These are phyloP conservation scores for Podospora conica DNA, from an alignment of 495 filamentous ascomycete species.

Conservation along the genomic window DNA sequence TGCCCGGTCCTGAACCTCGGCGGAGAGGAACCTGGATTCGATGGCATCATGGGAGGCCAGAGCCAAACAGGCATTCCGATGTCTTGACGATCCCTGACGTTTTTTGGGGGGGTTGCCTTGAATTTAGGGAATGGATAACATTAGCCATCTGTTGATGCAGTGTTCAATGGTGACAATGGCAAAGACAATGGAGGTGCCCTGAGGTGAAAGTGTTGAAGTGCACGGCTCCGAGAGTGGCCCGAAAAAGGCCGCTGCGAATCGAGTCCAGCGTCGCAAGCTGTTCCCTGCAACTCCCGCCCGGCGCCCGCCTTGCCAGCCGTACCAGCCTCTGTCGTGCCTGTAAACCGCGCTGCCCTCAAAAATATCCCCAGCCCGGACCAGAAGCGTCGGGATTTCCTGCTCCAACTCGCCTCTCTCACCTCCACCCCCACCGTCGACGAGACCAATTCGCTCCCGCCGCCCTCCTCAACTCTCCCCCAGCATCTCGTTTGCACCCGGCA, in stretches of 20 bases:
- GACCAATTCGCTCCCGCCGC: conserved; percentile 13
- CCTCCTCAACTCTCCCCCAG: conserved; percentile 9
- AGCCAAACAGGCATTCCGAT: background rate
- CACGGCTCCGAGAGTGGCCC: background rate
- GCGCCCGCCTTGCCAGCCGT: background rate
- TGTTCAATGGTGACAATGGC: no score
- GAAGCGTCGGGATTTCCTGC: conserved; percentile 4
- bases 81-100: no score
- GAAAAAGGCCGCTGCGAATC: conserved; percentile 3
- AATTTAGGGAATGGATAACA: background rate
- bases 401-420: conserved; percentile 23
- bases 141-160: background rate
- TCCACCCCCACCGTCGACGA: conserved; percentile 28
- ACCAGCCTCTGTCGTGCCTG: background rate
- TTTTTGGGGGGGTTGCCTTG: background rate
- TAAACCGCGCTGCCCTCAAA: conserved; percentile 18
- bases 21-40: conserved; percentile 3
- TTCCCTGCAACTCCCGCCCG: conserved; percentile 18
- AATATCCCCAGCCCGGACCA: conserved; percentile 9
- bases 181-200: background rate
- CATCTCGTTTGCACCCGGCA: background rate
- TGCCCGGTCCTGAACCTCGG: conserved; percentile 13
- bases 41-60: background rate
- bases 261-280: conserved; percentile 19
- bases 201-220: background rate